Base-by-base conservation (phyloP, 2,329 filamentous ascomycete species). In the Bipolaris bicolor region DNA sequence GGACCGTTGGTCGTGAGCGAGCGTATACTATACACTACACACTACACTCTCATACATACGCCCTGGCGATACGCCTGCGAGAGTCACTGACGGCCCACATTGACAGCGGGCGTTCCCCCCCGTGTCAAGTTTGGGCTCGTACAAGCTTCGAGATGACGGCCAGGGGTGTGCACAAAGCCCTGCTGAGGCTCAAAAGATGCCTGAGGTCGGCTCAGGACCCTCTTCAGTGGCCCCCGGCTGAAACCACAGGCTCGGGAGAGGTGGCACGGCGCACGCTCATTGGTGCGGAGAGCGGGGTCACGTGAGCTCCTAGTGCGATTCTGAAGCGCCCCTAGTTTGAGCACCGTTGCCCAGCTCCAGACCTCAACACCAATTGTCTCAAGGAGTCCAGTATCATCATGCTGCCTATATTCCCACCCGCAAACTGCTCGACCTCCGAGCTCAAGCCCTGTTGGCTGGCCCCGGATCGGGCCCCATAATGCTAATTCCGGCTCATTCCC, bases 351-450 rank as follows among this genome's bases (percentile, higher is more conserved):
- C 36, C 41, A 40, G 50, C 58, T 55, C 48, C 57, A 55, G 48
- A 68, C 65, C 60, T 74, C 71, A 74, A 75, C 73, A 72, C 72
- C 70, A 76, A 72, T 73, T 67, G 73, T 76, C 67, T 76, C 71
- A 76, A 74, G 71, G 71, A 62, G 70, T 51, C 53, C 55, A 34
- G 46, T 54, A 62, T 61, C 54, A 58, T 73, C 65, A 73, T 74
- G 69, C 70, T 50, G 48, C 41, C 53, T 57, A 46, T 55, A 56
- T 37, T 39, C 37, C 60, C 65, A 48, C 56, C 50, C 29, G 47
- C 52, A 52, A 54, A 57, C 39, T 29, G 36, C 41, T 56, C 62
- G 49, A 46, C 40, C 56, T 53, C 49, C 52, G 49, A 57, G 56
- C 61, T 57, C 65, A 60, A 64, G 63, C 60, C 64, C 66, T 67